Percentiles rank a stretch among this genome's conserved stretches.
These are phyloP conservation scores for Calocybe cyanea DNA, from an alignment of 768 basidiomycete genomes.

Conservation along the genomic window DNA sequence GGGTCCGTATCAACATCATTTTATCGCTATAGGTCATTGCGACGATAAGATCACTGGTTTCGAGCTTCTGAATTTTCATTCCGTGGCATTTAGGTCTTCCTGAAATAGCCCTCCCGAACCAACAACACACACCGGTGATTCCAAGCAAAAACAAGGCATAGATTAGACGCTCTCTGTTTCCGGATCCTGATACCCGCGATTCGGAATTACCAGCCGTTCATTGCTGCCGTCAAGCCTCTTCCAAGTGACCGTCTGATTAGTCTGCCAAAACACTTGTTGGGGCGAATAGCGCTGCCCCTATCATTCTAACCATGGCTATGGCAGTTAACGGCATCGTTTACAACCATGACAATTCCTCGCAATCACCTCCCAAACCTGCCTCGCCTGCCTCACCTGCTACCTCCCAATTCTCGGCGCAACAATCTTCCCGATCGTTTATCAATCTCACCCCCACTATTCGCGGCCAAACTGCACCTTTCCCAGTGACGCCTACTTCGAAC, in stretches of 20 bases:
- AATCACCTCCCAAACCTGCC: conserved; percentile 31
- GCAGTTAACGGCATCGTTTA: conserved; percentile 12
- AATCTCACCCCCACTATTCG: conserved; percentile 33
- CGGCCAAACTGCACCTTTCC: conserved; percentile 40
- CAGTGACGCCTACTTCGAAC: conserved; percentile 33
- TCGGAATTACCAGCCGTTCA: too few species aligned
- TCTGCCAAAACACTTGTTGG: conserved; percentile 7
- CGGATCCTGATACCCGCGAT: too few species aligned
- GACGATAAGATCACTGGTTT: background rate
- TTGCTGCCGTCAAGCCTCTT: background rate
- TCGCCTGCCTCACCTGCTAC: conserved; percentile 40
- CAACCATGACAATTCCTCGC: conserved; percentile 13
- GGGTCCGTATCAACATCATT: background rate
- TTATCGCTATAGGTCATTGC: background rate
- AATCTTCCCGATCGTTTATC: conserved; percentile 37
- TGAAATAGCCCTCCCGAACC: background rate
- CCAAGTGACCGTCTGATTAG: conserved; percentile 5
- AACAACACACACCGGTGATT: background rate
- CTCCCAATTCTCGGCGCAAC: conserved; percentile 33
- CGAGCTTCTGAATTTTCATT: background rate
- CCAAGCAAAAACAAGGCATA: too few species aligned
- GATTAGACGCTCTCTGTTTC: background rate
- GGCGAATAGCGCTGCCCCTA: background rate
- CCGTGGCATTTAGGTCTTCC: background rate
- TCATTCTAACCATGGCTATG: conserved; percentile 14